A percentile compares a stretch with the other conserved stretches of the same genome.
These are phyloP conservation scores for Spizellomyces punctatus DNA, from an alignment of 192 early-diverging fungal genomes.

Conservation along the genomic window DNA sequence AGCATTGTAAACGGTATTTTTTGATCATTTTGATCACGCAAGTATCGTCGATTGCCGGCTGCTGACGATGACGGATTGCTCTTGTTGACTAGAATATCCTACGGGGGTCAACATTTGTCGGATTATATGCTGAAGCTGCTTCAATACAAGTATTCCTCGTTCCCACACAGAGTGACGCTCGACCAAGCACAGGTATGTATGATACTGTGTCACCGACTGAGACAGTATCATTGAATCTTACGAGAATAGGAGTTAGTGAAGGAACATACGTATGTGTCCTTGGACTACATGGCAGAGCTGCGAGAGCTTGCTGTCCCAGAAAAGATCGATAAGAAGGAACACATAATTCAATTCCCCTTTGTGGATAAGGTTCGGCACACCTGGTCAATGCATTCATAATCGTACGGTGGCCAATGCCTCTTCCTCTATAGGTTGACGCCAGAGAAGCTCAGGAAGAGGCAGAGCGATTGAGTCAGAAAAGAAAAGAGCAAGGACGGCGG, in stretches of 20 bases:
- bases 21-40: not conserved
- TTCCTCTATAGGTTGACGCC: constrained; percentile 6
- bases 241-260: constrained; percentile 64
- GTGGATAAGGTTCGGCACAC: not conserved
- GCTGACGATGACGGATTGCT: not conserved
- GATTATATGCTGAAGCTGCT: constrained; percentile 85
- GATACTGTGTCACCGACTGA: not conserved
- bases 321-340: constrained; percentile 65
- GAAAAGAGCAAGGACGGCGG: constrained; percentile 52
- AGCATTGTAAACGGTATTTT: constrained; percentile 71
- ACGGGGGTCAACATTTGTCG: constrained; percentile 75
- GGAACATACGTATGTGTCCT: constrained; percentile 68
- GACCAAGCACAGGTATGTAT: constrained; percentile 67
- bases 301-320: constrained; percentile 56
- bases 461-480: constrained; percentile 18
- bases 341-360: constrained; percentile 81
- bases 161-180: constrained; percentile 79
- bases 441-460: constrained; percentile 31
- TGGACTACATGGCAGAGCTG: constrained; percentile 76
- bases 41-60: not conserved
- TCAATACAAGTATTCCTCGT: constrained; percentile 88
- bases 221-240: not conserved
- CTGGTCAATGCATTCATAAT: not conserved
- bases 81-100: constrained; percentile 58
- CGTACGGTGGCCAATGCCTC: not conserved